phyloP scores from a whole-genome alignment of 2,329 filamentous ascomycete species.

The Arthrobotrys musiformis region DNA sequence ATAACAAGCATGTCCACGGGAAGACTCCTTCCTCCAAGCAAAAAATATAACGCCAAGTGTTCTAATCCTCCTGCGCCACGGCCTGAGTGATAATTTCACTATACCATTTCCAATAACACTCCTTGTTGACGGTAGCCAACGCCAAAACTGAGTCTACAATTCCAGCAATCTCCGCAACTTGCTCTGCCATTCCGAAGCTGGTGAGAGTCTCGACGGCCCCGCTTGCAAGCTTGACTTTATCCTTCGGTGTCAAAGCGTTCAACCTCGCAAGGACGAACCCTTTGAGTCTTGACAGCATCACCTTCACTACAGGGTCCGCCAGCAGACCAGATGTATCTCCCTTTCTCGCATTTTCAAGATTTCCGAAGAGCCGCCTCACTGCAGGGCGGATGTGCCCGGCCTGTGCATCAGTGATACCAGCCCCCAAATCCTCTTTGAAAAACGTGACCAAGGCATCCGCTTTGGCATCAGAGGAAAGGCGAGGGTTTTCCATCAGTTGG shows the following conservation, averaged over 20 bases:
- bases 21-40: conserved; percentile 14
- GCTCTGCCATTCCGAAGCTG: conserved; percentile 59
- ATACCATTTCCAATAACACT: conserved; percentile 57
- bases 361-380: conserved; percentile 50
- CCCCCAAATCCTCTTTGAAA: conserved; percentile 34
- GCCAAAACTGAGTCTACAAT: conserved; percentile 53
- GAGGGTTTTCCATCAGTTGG: conserved; percentile 27
- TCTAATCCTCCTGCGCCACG: conserved; percentile 12
- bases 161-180: conserved; percentile 56
- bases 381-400: conserved; percentile 56
- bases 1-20: conserved; percentile 1
- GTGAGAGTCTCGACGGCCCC: conserved; percentile 57
- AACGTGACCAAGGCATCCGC: conserved; percentile 30
- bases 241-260: conserved; percentile 57
- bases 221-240: conserved; percentile 57
- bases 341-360: conserved; percentile 45
- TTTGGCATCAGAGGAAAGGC: conserved; percentile 22
- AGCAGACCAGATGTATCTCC: conserved; percentile 48
- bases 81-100: conserved; percentile 48
- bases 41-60: conserved; percentile 6
- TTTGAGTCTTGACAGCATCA: conserved; percentile 56
- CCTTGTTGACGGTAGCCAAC: conserved; percentile 55
- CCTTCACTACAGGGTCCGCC: conserved; percentile 58
- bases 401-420: conserved; percentile 46
- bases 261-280: conserved; percentile 57